A percentile compares a stretch with the other conserved stretches of the same genome.
phyloP scores from a whole-genome alignment of 1,284 basidiomycete genomes.

The Dichomitus squalens region DNA sequence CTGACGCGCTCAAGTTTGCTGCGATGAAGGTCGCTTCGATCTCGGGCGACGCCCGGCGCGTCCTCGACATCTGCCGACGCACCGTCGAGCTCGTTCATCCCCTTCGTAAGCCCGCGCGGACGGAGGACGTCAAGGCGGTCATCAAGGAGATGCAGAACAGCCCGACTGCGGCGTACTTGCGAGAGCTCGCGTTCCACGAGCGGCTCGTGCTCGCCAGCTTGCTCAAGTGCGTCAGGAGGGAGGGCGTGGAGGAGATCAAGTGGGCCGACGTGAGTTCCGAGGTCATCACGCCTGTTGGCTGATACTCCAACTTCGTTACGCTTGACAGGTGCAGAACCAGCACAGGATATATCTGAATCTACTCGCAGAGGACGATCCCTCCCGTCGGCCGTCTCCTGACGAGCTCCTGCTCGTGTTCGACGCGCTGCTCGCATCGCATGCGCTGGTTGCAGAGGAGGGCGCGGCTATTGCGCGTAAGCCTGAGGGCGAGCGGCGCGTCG shows the following conservation, averaged over 20 bases:
- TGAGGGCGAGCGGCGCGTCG: slow-evolving; percentile 58
- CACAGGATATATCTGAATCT: slow-evolving; percentile 63
- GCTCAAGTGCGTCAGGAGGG: slow-evolving; percentile 80
- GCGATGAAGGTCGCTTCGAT: slow-evolving; percentile 92
- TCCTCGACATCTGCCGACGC: slow-evolving; percentile 91
- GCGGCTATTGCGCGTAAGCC: slow-evolving; percentile 51
- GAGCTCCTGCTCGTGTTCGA: slow-evolving; percentile 69
- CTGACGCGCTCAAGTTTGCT: slow-evolving; percentile 87
- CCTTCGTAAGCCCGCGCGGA: slow-evolving; percentile 58
- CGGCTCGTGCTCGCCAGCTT: slow-evolving; percentile 89
- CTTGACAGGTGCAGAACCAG: slow-evolving; percentile 61
- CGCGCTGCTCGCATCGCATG: slow-evolving; percentile 70
- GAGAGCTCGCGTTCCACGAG: slow-evolving; percentile 83
- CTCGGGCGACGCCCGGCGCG: slow-evolving; percentile 92
- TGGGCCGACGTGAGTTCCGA: slow-evolving; percentile 70
- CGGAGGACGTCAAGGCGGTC: slow-evolving; percentile 79
- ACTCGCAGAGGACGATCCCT: slow-evolving; percentile 50
- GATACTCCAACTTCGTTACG: background rate
- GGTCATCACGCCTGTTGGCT: background rate
- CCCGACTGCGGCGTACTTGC: slow-evolving; percentile 83
- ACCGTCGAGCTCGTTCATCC: slow-evolving; percentile 80
- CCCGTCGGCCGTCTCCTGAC: slow-evolving; percentile 50
- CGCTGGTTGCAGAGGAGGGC: slow-evolving; percentile 70
- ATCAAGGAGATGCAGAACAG: slow-evolving; percentile 91
- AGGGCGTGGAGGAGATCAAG: slow-evolving; percentile 86